Base-by-base conservation (phyloP, 495 filamentous ascomycete genomes). In the Platismatia glauca region DNA sequence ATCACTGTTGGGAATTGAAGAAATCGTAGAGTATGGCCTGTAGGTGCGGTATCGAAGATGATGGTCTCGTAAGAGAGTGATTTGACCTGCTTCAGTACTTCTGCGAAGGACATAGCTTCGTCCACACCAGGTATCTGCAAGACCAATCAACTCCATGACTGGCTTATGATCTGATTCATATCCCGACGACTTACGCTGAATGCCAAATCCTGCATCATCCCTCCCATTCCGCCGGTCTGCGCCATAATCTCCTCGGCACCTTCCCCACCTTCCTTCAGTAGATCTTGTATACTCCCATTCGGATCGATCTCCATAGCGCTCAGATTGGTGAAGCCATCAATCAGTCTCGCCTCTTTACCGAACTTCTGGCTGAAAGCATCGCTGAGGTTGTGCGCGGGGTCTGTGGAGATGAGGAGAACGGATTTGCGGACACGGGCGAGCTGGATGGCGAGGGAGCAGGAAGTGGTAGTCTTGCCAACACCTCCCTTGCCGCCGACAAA, bases 221-320 rank as follows among this genome's bases (percentile, higher is more conserved):
- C 82, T 11, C 84, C 85, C 74, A 87, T 84, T 6, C 83, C 88
- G 12, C 77, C 81, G 68, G 84, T 69, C 58, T 79, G 82, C 52
- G 72, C 81, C 82, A 87, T 81, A 15, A 84, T 83, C 63, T 88
- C 84, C 61, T 88, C 82, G 3, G 77, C 81, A 48, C 84, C 87
- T 16, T 92, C 91, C 11, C 86, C 90, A 59, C 90, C 89, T 18
- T 84, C 85, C 8, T 89, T 87, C 60, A 99, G 77, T 20, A 99
- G 76, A 73, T 99, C 94, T 75, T 97, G 92, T 64, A 99, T 96
- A 68, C 91, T 96, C 34, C 94, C 95, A 73, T 95, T 97, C 53
- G 94, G 94, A 74, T 99, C 94, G 68, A 99, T 97, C 79, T 99
- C 94, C 94, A 99, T 99, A 27, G 94, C 94, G 69, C 91, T 95